Evolutionary conservation across 2,329 filamentous ascomycete genomes (phyloP), one percentile per base, ranked within the genome.

Genomic region (Cercospora zeae-maydis): DNA sequence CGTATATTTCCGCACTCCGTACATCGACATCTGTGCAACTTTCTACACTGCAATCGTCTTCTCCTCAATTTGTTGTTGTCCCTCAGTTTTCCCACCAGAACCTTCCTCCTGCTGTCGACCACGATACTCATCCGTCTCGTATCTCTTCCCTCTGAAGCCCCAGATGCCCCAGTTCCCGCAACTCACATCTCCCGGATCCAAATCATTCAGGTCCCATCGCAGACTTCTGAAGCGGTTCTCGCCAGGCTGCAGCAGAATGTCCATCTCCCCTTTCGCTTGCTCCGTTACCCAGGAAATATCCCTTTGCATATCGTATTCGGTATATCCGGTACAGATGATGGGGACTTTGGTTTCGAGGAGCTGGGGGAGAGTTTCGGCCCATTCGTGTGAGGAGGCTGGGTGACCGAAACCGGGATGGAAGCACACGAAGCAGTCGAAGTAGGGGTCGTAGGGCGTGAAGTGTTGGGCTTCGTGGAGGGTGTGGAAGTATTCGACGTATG

Each of bases 361-460:
- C 72, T 92, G 83, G 1, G 95, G 95, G 7, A 99, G 78, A 0
- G 95, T 98, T 71, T 93, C 88, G 63, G 89, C 85, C 95, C 96
- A 99, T 77, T 99, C 95, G 72, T 96, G 91, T 58, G 90, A 91
- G 73, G 89, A 93, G 13, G 93, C 92, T 0, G 96, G 93, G 76
- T 99, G 95, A 11, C 95, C 96, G 16, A 99, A 84, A 8, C 96
- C 96, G 0, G 96, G 96, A 74, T 99, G 96, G 83, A 98, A 99
- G 57, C 97, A 84, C 72, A 99, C 88, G 74, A 99, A 96, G 77
- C 91, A 95, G 81, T 99, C 95, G 76, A 99, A 96, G 80, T 99
- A 99, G 0, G 95, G 95, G 75, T 99, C 95, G 75, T 96, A 97
- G 0, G 96, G 95, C 62, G 90, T 87, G 79, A 98, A 99, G 74